Evolutionary conservation across 257 asterid genomes (phyloP), one percentile per base, ranked within the genome.

Genomic region (Salvia hispanica): DNA sequence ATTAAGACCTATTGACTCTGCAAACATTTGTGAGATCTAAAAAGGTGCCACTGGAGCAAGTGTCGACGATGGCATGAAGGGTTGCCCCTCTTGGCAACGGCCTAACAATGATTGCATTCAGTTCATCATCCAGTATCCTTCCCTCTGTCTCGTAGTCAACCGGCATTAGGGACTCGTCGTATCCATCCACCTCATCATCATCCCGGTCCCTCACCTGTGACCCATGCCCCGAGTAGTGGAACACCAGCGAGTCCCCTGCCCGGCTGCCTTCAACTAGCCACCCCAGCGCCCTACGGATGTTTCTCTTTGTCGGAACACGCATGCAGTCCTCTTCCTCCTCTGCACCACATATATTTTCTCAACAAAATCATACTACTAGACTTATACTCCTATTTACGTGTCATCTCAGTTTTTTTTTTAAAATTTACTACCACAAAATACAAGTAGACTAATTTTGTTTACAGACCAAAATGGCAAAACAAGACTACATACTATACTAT

Each of bases 191-290:
- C 79, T 92, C 98, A 55, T 92, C 98, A 13, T 95, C 91, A 13
- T 80, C 80, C 0, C 47, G 71, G 72, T 92, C 96, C 16, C 62
- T 68, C 68, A 89, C 86, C 43, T 54, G 86, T 4, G 96, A 80
- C 6, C 86, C 96, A 31, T 87, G 98, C 31, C 98, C 98, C 0
- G 95, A 84, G 80, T 92, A 92, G 80, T 84, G 80, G 61, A 92
- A 92, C 82, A 92, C 84, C 82, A 92, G 73, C 31, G 98, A 89
- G 72, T 92, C 98, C 63, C 95, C 87, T 1, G 88, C 60, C 74
- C 73, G 86, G 73, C 91, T 78, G 0, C 88, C 95, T 25, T 80
- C 88, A 43, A 89, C 83, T 6, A 92, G 94, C 98, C 98, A 92
- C 10, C 61, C 79, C 34, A 92, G 45, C 65, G 98, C 91, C 44